These are phyloP conservation scores for Achaetomiella virescens DNA, from an alignment of 495 filamentous ascomycete genomes.

Conservation along the genomic window DNA sequence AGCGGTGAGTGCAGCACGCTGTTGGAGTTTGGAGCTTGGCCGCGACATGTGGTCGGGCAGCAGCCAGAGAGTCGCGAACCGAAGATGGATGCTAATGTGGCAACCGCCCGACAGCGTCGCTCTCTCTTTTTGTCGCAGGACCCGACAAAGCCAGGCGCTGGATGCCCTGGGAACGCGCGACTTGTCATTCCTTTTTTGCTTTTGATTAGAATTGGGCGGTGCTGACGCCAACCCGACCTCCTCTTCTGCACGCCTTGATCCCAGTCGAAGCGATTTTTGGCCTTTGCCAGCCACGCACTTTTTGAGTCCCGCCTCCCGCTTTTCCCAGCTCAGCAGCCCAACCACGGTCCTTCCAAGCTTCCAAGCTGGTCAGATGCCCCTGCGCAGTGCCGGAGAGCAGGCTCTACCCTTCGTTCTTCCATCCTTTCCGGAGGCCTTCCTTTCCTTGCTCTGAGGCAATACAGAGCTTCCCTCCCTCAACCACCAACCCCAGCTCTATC, in stretches of 20 bases:
- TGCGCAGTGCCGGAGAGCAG: slow-evolving; percentile 7
- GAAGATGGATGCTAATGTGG: slow-evolving; percentile 3
- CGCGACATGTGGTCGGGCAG: slow-evolving; percentile 18
- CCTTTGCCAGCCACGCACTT: slow-evolving; percentile 27
- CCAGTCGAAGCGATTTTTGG: slow-evolving; percentile 14
- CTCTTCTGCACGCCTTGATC: slow-evolving; percentile 3
- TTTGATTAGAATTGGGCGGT: slow-evolving; percentile 1
- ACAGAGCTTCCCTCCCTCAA: slow-evolving; percentile 7
- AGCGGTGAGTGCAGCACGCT: slow-evolving; percentile 7
- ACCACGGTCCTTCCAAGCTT: slow-evolving; percentile 1
- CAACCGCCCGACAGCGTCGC: slow-evolving; percentile 6
- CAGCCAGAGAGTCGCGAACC: slow-evolving; percentile 15
- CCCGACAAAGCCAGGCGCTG: slow-evolving; percentile 14
- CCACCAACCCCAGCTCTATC: slow-evolving; percentile 4
- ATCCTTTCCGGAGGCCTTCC: background rate
- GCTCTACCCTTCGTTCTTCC: slow-evolving; percentile 6
- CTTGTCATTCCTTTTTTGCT: slow-evolving; percentile 11
- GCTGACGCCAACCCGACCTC: slow-evolving; percentile 3
- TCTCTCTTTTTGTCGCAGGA: slow-evolving; percentile 21
- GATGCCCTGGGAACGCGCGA: slow-evolving; percentile 9
- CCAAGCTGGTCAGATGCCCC: slow-evolving; percentile 1
- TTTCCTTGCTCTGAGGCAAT: slow-evolving; percentile 10
- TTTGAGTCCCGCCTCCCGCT: slow-evolving; percentile 24
- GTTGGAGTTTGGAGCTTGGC: slow-evolving; percentile 5
- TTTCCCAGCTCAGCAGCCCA: slow-evolving; percentile 19